Conservation (phyloP, 2,329 filamentous ascomycete species). For the Cytospora mali region DNA sequence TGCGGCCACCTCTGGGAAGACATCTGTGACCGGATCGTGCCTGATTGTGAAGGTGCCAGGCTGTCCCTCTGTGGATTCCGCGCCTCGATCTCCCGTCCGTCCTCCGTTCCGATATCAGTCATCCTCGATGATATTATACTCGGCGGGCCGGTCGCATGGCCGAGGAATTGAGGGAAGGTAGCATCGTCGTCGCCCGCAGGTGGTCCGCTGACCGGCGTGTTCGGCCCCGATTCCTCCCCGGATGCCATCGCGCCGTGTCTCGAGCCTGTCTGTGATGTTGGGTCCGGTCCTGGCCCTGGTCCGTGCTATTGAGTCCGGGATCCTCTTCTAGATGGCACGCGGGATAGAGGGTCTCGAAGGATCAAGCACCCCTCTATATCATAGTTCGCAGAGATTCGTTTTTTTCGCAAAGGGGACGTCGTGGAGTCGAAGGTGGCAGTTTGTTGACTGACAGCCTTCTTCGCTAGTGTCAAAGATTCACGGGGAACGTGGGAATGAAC, state of each 20-base stretch:
- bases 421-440: neutral
- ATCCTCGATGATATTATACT: conserved; percentile 74
- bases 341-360: conserved; percentile 10
- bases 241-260: conserved; percentile 41
- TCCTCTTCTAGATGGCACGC: neutral
- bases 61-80: conserved; percentile 35
- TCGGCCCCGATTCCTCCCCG: conserved; percentile 41
- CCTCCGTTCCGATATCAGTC: conserved; percentile 65
- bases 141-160: conserved; percentile 52
- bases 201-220: conserved; percentile 35
- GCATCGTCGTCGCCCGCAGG: conserved; percentile 40
- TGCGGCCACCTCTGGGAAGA: conserved; percentile 57
- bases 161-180: conserved; percentile 46
- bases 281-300: neutral
- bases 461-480: conserved; percentile 7
- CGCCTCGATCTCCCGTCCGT: conserved; percentile 49
- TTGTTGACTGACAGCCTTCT: conserved; percentile 9
- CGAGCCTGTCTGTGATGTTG: neutral
- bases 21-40: conserved; percentile 55
- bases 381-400: conserved; percentile 11
- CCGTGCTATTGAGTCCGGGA: neutral
- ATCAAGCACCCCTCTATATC: conserved; percentile 10
- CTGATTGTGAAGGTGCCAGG: conserved; percentile 49
- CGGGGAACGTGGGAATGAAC: conserved; percentile 13
- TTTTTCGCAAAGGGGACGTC: neutral